Conservation (phyloP, 768 basidiomycete genomes). For the Thelephora ganbajun region DNA sequence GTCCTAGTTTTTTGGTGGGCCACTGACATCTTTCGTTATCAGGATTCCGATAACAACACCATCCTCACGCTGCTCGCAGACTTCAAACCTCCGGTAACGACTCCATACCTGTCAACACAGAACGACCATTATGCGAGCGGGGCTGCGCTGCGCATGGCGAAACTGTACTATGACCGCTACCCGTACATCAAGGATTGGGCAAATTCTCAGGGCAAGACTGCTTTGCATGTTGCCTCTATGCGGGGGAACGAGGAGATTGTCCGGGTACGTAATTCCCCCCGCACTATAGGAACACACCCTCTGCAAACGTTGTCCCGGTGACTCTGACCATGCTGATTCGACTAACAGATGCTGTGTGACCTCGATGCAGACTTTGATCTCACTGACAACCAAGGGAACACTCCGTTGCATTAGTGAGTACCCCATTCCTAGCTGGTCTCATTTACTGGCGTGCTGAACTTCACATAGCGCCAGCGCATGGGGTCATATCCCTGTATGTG, state of each 20-base stretch:
- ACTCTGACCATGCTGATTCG: conserved; percentile 8
- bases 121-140: conserved; percentile 49
- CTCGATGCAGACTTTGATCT: conserved; percentile 82
- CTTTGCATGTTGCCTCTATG: conserved; percentile 75
- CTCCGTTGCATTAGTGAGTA: conserved; percentile 83
- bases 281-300: neutral
- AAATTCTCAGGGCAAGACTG: conserved; percentile 80
- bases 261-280: conserved; percentile 35
- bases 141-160: conserved; percentile 75
- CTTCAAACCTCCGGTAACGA: conserved; percentile 38
- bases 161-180: conserved; percentile 76
- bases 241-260: conserved; percentile 87
- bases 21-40: conserved; percentile 2
- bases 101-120: conserved; percentile 31
- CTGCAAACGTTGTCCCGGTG: conserved; percentile 4
- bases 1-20: neutral
- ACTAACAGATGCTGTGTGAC: conserved; percentile 66
- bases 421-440: neutral
- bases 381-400: conserved; percentile 85
- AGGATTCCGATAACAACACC: conserved; percentile 91
- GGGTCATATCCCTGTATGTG: conserved; percentile 67
- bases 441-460: neutral
- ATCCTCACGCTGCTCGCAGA: conserved; percentile 90
- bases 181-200: conserved; percentile 86
- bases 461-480: conserved; percentile 65